Conservation (phyloP, 192 early-diverging fungal genomes). For the Powellomyces hirtus region DNA sequence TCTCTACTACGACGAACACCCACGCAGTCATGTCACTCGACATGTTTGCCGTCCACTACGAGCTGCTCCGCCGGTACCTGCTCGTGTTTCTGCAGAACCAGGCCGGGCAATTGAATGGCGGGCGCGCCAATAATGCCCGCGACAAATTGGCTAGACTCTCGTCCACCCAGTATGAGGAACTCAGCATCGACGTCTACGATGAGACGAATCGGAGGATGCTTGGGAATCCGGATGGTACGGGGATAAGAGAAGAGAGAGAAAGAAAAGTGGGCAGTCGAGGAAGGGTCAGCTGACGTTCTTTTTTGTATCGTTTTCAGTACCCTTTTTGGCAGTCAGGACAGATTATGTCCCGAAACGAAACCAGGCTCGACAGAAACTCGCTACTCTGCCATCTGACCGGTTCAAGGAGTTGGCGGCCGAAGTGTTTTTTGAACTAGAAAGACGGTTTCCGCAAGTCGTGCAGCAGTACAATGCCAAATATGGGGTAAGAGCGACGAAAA, state of each 20-base stretch:
- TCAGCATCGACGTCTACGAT: conserved; percentile 88
- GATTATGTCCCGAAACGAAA: conserved; percentile 90
- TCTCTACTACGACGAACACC: too few species aligned
- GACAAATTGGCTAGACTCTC: conserved; percentile 52
- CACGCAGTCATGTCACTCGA: background rate
- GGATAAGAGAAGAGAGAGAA: background rate
- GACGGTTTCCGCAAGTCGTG: conserved; percentile 25
- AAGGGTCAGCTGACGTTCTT: too few species aligned
- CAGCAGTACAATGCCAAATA: conserved; percentile 1
- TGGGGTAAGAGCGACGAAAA: background rate
- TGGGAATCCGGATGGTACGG: conserved; percentile 53
- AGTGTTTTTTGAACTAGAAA: conserved; percentile 63
- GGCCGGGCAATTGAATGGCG: background rate
- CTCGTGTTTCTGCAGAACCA: conserved; percentile 2
- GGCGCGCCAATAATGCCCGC: conserved; percentile 5
- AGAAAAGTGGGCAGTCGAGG: background rate
- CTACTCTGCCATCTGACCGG: conserved; percentile 74
- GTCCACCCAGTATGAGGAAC: conserved; percentile 79
- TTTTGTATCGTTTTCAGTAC: conserved; percentile 67
- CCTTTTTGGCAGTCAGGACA: conserved; percentile 82
- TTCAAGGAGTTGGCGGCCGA: conserved; percentile 93
- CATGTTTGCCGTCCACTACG: conserved; percentile 10
- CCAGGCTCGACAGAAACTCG: conserved; percentile 95
- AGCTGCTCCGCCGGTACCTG: conserved; percentile 5
- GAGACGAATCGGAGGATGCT: conserved; percentile 67